Percentiles rank a stretch among this genome's conserved stretches.
These are phyloP conservation scores for Backusella circina DNA, from an alignment of 192 early-diverging fungal genomes.

Conservation along the genomic window DNA sequence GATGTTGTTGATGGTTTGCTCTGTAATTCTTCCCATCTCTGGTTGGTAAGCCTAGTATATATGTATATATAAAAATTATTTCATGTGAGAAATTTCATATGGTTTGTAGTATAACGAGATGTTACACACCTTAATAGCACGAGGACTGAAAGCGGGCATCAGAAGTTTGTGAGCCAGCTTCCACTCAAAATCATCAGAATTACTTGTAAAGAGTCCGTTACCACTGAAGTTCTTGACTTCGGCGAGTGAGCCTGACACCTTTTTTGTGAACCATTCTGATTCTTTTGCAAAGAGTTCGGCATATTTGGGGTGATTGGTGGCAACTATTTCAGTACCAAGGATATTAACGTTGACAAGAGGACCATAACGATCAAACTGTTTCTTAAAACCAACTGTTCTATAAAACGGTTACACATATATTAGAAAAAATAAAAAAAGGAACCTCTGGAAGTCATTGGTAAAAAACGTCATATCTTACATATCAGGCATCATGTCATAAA, in stretches of 20 bases:
- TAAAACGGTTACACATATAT: neutral
- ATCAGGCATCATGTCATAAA: conserved; percentile 17
- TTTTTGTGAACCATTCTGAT: conserved; percentile 47
- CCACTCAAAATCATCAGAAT: conserved; percentile 49
- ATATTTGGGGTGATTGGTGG: conserved; percentile 39
- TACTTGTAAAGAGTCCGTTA: conserved; percentile 46
- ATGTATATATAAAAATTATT: neutral
- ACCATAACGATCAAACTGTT: conserved; percentile 37
- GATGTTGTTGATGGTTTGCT: conserved; percentile 19
- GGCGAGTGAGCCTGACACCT: conserved; percentile 20
- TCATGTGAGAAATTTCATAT: neutral
- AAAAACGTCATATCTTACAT: conserved; percentile 8
- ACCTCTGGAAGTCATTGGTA: neutral
- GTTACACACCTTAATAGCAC: conserved; percentile 33
- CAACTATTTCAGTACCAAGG: conserved; percentile 1
- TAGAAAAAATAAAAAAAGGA: neutral
- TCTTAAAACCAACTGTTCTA: conserved; percentile 6
- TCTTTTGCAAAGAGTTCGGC: conserved; percentile 42
- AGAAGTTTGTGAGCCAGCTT: conserved; percentile 53
- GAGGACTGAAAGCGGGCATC: conserved; percentile 52
- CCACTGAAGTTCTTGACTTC: conserved; percentile 47
- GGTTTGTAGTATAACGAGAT: neutral
- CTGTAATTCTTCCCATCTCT: conserved; percentile 44
- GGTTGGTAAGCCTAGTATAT: conserved; percentile 23
- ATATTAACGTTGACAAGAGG: conserved; percentile 28